phyloP scores from a whole-genome alignment of 163 green algal genomes.

The Chlamydomonas reinhardtii region DNA sequence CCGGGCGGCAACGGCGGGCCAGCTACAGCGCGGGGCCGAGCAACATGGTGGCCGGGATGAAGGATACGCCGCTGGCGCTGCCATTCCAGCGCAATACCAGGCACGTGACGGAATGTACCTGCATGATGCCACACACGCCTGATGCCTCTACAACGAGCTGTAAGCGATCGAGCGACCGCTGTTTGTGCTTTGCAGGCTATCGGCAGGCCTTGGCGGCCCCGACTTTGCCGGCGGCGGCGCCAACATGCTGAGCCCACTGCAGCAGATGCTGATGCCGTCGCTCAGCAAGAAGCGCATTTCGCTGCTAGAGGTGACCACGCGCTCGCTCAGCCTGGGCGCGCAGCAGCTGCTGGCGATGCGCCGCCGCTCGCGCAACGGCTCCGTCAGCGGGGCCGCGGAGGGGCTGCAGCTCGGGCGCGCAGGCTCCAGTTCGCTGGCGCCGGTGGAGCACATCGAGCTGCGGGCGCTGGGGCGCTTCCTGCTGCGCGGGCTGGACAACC shows the following conservation, averaged over 20 bases:
- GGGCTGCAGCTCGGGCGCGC: not conserved
- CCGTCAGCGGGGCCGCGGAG: not conserved
- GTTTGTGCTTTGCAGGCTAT: not conserved
- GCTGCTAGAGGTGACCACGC: slow-evolving; percentile 36
- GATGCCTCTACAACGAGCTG: too few species aligned
- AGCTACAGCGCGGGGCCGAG: slow-evolving; percentile 26
- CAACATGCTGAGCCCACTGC: not conserved
- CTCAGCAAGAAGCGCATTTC: slow-evolving; percentile 12
- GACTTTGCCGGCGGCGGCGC: not conserved
- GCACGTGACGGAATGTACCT: too few species aligned
- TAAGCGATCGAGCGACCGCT: not conserved
- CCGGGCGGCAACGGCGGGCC: not conserved
- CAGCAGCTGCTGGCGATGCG: slow-evolving; percentile 1
- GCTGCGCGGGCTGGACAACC: slow-evolving; percentile 75
- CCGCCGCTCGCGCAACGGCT: slow-evolving; percentile 6
- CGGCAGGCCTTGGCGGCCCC: not conserved
- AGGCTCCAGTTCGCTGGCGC: not conserved
- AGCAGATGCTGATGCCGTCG: not conserved
- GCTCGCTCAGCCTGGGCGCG: slow-evolving; percentile 15
- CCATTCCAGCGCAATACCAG: slow-evolving; percentile 29
- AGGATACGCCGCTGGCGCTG: not conserved
- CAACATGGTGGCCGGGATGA: not conserved
- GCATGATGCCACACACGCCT: too few species aligned
- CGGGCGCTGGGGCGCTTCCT: slow-evolving; percentile 69
- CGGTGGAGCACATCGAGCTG: slow-evolving; percentile 64